Base-by-base conservation (phyloP, 495 filamentous ascomycete genomes). In the Penicillium paradoxum region DNA sequence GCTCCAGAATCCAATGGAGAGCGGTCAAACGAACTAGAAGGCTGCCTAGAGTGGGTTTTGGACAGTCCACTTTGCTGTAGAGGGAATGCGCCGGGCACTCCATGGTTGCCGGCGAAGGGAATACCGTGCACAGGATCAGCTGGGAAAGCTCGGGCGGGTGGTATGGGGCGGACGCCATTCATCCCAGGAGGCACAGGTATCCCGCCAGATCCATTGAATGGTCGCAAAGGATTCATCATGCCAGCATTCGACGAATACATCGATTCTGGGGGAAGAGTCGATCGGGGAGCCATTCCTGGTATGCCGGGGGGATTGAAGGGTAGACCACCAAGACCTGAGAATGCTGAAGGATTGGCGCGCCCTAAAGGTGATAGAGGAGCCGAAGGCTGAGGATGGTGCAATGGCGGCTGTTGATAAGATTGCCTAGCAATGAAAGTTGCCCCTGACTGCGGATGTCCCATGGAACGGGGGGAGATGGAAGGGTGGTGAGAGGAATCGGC, bases 121-220 rank as follows among this genome's bases (percentile, higher is more conserved):
- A 71, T 51, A 7, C 64, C 65, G 42, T 68, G 71, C 3, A 64
- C 71, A 19, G 68, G 75, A 43, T 80, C 80, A 55, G 84, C 73
- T 11, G 83, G 80, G 58, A 85, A 87, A 2, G 83, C 80, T 56
- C 88, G 78, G 15, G 79, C 80, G 21, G 79, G 78, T n/a, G 79
- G 78, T 45, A 81, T 75, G 25, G 82, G 79, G 51, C 79, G 77
- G 52, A 76, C 69, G 45, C 77, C 75, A 51, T 79, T 81, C 43
- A 90, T 78, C 17, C 84, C 74, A 17, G 79, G 77, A 2, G 81
- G 81, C 33, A 80, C 73, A 9, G 80, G 68, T 56, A 86, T 78
- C 10, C 77, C 80, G 66, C 81, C 80, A 45, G 79, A 75, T n/a
- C 73, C 67, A 50, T 72, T 56, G 63, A 85, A 78, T 49, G 80